phyloP scores from a whole-genome alignment of 208 protist genomes.

The Trichomonas gallinae region DNA sequence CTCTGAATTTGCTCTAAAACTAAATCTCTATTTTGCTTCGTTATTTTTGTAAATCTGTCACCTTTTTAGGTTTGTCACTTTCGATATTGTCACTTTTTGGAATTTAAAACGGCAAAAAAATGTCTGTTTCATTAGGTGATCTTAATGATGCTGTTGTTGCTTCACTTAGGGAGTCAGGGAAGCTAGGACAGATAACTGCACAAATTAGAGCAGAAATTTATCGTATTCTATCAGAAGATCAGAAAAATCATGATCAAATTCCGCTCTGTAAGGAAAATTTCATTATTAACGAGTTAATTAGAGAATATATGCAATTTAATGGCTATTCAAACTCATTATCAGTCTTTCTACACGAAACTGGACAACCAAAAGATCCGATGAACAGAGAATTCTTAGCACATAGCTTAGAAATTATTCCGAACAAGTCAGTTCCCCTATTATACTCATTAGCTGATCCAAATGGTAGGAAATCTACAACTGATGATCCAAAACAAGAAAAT shows the following conservation, averaged over 20 bases:
- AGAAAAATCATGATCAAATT: not conserved
- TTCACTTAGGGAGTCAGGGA: not conserved
- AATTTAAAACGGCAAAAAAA: not conserved
- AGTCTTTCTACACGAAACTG: slow-evolving; percentile 58
- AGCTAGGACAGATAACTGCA: not conserved
- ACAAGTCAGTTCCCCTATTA: not conserved
- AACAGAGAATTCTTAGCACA: not conserved
- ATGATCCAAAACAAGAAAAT: not conserved
- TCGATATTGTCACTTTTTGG: too few relatives aligned
- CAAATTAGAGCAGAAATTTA: not conserved
- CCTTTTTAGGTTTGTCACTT: too few relatives aligned
- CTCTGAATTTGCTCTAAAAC: not conserved
- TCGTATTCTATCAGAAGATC: not conserved
- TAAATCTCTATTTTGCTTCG: not conserved
- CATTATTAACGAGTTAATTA: slow-evolving; percentile 73
- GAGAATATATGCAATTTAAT: slow-evolving; percentile 70
- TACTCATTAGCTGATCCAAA: not conserved
- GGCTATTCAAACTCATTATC: slow-evolving; percentile 63
- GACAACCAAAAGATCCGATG: slow-evolving; percentile 16
- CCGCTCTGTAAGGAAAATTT: slow-evolving; percentile 54
- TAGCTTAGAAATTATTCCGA: not conserved
- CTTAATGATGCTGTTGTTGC: not conserved
- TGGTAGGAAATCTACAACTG: not conserved
- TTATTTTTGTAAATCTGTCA: too few relatives aligned
- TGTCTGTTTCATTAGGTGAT: not conserved